Evolutionary conservation across 2,329 filamentous ascomycete species (phyloP).

Genomic region (Fusarium praegraminearum): DNA sequence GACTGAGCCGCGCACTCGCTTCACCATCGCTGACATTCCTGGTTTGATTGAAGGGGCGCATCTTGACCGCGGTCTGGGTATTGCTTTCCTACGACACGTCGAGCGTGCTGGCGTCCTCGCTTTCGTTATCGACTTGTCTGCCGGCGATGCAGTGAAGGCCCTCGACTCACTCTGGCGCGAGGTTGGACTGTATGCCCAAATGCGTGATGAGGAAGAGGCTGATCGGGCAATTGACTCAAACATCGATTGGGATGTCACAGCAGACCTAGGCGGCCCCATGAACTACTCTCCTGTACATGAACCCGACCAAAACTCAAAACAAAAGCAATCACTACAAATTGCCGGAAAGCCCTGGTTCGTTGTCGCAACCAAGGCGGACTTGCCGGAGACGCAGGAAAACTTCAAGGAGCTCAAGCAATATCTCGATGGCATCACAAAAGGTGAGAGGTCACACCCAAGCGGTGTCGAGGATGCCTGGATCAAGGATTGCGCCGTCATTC

Average conservation of each 20-base stretch:
- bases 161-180: constrained; percentile 90
- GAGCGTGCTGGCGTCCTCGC: constrained; percentile 93
- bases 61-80: constrained; percentile 88
- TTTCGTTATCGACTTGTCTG: constrained; percentile 89
- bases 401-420: constrained; percentile 78
- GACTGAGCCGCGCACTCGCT: constrained; percentile 75
- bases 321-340: constrained; percentile 71
- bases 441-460: constrained; percentile 78
- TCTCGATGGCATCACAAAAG: constrained; percentile 72
- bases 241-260: constrained; percentile 70
- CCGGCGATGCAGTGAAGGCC: constrained; percentile 81
- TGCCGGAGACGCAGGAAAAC: constrained; percentile 82
- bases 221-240: constrained; percentile 69
- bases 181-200: constrained; percentile 86
- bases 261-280: constrained; percentile 52
- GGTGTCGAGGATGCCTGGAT: constrained; percentile 69
- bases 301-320: constrained; percentile 17
- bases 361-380: constrained; percentile 91
- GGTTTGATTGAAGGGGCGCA: constrained; percentile 94
- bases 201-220: constrained; percentile 78
- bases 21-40: constrained; percentile 96
- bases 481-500: constrained; percentile 76
- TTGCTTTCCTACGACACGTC: constrained; percentile 93
- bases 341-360: constrained; percentile 98
- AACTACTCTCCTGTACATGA: constrained; percentile 43